Evolutionary conservation across 768 basidiomycete species (phyloP).

Genomic region (Lentinula edodes): DNA sequence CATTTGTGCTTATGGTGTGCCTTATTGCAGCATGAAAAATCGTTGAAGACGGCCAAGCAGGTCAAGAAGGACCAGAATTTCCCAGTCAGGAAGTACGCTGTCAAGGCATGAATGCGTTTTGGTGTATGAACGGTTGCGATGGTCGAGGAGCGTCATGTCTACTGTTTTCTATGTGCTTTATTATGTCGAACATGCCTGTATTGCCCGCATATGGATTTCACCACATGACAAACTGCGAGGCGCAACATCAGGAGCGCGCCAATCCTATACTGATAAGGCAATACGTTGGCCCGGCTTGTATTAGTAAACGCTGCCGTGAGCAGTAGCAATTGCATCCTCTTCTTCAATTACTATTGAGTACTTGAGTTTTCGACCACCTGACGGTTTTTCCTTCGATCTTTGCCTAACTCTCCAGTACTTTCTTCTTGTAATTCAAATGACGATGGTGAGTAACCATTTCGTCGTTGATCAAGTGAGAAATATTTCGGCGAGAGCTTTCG

Average conservation of each 20-base stretch:
- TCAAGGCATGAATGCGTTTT: slow-evolving; percentile 72
- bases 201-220: neutral
- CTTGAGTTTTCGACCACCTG: neutral
- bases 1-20: neutral
- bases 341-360: neutral
- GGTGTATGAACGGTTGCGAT: neutral
- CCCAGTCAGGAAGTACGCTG: slow-evolving; percentile 89
- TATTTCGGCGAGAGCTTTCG: neutral
- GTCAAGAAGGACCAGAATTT: slow-evolving; percentile 94
- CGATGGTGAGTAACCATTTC: neutral
- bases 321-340: no score
- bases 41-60: slow-evolving; percentile 87
- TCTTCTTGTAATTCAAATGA: neutral
- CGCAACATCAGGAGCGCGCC: no score
- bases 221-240: no score
- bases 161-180: slow-evolving; percentile 3
- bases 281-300: no score
- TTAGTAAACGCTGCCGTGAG: no score
- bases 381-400: neutral
- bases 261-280: no score
- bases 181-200: slow-evolving; percentile 1
- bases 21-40: slow-evolving; percentile 63
- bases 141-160: neutral
- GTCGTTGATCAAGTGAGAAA: neutral
- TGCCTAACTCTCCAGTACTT: neutral